Evolutionary conservation across 345 rosid genomes (phyloP).

Genomic region (Rhodamnia rubescens): DNA sequence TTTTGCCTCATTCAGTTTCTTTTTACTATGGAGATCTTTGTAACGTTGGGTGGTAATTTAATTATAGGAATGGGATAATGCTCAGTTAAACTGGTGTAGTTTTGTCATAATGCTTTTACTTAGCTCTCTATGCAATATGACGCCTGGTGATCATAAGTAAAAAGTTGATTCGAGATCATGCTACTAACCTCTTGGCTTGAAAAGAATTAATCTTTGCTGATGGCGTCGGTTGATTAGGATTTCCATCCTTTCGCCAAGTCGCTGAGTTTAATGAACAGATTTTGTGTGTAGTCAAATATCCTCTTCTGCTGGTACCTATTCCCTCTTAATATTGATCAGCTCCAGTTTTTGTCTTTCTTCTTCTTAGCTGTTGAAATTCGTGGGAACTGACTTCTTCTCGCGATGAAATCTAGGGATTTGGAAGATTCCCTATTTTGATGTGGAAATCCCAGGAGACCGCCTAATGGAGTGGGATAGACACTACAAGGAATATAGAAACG

Average conservation of each 20-base stretch:
- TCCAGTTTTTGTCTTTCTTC: neutral
- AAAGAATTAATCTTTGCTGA: neutral
- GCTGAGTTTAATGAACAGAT: neutral
- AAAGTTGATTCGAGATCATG: too few species aligned
- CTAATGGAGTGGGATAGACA: conserved; percentile 17
- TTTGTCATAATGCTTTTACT: too few species aligned
- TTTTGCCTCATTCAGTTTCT: neutral
- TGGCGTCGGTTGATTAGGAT: neutral
- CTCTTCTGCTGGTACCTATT: neutral
- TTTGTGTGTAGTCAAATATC: neutral
- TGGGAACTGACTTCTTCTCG: neutral
- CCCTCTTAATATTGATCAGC: neutral
- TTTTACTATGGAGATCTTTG: neutral
- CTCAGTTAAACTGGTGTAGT: too few species aligned
- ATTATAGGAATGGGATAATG: too few species aligned
- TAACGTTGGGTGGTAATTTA: too few species aligned
- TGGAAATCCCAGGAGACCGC: conserved; percentile 2
- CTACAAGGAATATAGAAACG: conserved; percentile 29
- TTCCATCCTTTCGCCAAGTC: neutral
- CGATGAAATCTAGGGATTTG: conserved; percentile 19
- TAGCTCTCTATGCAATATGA: too few species aligned
- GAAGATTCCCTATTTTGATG: conserved; percentile 40
- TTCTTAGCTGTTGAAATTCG: neutral
- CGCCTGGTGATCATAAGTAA: neutral
- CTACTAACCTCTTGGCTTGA: neutral